These are phyloP conservation scores for Corynascus novoguineensis DNA, from an alignment of 495 filamentous ascomycete genomes.

Conservation along the genomic window DNA sequence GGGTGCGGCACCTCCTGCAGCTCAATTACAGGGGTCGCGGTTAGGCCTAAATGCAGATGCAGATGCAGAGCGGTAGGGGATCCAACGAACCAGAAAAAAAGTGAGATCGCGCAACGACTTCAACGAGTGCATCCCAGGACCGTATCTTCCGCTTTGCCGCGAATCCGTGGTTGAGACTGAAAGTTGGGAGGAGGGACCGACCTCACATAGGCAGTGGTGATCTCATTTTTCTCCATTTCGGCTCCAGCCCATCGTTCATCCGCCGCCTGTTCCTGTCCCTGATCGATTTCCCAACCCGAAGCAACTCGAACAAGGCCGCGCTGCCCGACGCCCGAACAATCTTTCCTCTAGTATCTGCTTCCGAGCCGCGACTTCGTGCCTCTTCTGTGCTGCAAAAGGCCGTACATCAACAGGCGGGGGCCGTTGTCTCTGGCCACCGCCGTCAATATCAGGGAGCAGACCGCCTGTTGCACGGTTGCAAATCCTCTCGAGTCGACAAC, in stretches of 20 bases:
- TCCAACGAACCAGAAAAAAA: conserved; percentile 17
- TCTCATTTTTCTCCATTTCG: background rate
- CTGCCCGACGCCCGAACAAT: background rate
- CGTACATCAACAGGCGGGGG: background rate
- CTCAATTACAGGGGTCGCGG: conserved; percentile 25
- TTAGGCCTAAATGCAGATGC: conserved; percentile 33
- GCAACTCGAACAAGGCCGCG: background rate
- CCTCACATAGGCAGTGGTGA: background rate
- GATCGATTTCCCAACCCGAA: background rate
- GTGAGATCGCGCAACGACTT: background rate
- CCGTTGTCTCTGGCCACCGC: conserved; percentile 4
- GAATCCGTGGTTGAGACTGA: background rate
- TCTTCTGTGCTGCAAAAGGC: background rate
- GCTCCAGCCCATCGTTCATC: background rate
- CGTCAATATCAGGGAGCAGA: background rate
- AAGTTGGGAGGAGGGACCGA: background rate
- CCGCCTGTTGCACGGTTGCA: background rate
- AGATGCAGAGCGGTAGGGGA: conserved; percentile 13
- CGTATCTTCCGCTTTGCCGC: background rate
- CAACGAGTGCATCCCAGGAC: background rate
- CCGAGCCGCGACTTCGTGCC: background rate
- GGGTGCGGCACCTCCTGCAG: conserved; percentile 26
- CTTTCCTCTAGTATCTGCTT: background rate
- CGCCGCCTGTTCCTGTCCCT: background rate
- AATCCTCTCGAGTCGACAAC: background rate